Evolutionary conservation across 352 stramenopile genomes (phyloP).

Genomic region (Phytophthora podocarpi): DNA sequence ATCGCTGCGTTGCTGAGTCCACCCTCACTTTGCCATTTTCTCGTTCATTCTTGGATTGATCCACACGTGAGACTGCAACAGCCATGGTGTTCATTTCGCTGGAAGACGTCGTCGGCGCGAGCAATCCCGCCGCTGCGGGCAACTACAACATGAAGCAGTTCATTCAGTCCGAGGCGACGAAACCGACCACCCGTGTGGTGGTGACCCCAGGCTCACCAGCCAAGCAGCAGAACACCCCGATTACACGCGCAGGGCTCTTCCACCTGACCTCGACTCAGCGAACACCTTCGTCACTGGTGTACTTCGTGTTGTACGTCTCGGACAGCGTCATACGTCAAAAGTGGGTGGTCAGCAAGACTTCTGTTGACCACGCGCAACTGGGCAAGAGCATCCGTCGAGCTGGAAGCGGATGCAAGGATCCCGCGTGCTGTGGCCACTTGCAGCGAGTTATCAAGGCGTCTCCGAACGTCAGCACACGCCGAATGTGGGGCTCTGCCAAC

Average conservation of each 20-base stretch:
- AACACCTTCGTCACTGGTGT: conserved; percentile 12
- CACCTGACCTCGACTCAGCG: conserved; percentile 21
- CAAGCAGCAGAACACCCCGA: conserved; percentile 42
- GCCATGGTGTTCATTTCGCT: conserved; percentile 85
- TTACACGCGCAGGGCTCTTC: conserved; percentile 24
- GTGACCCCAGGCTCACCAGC: conserved; percentile 68
- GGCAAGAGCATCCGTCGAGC: conserved; percentile 42
- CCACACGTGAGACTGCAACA: background rate
- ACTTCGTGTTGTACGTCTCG: conserved; percentile 81
- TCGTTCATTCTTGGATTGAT: background rate
- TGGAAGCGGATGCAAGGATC: conserved; percentile 42
- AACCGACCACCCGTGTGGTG: conserved; percentile 54
- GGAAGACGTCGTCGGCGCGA: conserved; percentile 53
- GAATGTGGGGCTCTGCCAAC: conserved; percentile 27
- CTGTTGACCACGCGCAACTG: conserved; percentile 49
- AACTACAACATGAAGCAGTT: conserved; percentile 22
- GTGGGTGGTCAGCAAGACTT: conserved; percentile 71
- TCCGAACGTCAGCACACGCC: conserved; percentile 13
- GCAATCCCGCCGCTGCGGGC: conserved; percentile 3
- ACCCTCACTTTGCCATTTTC: conserved; percentile 24
- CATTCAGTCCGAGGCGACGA: conserved; percentile 4
- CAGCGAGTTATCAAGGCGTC: conserved; percentile 49
- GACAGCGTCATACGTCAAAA: conserved; percentile 68
- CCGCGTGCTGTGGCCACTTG: conserved; percentile 63
- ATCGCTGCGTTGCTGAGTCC: conserved; percentile 20